phyloP scores from a whole-genome alignment of 169 alveolate species.

The Eimeria mitis region DNA sequence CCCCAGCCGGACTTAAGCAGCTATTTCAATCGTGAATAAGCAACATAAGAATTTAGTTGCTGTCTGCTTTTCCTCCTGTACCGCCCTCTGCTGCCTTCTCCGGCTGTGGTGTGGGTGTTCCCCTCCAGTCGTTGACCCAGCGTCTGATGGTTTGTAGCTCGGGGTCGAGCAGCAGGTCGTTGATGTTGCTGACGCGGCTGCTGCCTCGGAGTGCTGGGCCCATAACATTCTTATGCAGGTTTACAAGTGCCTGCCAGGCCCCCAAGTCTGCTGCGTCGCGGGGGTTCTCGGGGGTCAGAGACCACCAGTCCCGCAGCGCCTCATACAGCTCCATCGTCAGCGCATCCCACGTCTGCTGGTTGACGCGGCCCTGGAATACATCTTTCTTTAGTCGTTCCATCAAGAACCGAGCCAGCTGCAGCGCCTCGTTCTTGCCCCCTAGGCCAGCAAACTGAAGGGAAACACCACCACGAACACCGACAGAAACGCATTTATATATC shows the following conservation, averaged over 20 bases:
- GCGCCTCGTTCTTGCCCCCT: not conserved
- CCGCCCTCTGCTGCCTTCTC: not conserved
- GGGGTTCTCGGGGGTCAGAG: slow-evolving; percentile 48
- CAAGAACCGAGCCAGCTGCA: not conserved
- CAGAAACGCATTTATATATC: not conserved
- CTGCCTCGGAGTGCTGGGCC: slow-evolving; percentile 70
- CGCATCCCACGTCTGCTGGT: not conserved
- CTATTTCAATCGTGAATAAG: no score
- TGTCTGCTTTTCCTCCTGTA: not conserved
- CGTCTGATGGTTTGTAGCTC: not conserved
- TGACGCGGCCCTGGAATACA: not conserved
- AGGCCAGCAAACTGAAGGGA: slow-evolving; percentile 1
- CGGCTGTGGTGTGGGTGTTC: not conserved
- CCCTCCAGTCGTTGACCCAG: slow-evolving; percentile 6
- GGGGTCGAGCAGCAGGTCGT: slow-evolving; percentile 44
- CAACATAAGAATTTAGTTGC: no score
- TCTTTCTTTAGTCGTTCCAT: not conserved
- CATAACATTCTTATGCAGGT: slow-evolving; percentile 3
- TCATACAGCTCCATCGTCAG: slow-evolving; percentile 14
- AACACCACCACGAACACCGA: not conserved
- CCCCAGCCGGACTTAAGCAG: not conserved
- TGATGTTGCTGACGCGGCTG: not conserved
- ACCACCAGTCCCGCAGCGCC: slow-evolving; percentile 39
- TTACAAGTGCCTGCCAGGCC: slow-evolving; percentile 47
- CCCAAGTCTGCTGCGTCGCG: slow-evolving; percentile 28